Evolutionary conservation across 2,329 filamentous ascomycete genomes (phyloP), one percentile per base, ranked within the genome.

Genomic region (Ramularia collo-cygni): DNA sequence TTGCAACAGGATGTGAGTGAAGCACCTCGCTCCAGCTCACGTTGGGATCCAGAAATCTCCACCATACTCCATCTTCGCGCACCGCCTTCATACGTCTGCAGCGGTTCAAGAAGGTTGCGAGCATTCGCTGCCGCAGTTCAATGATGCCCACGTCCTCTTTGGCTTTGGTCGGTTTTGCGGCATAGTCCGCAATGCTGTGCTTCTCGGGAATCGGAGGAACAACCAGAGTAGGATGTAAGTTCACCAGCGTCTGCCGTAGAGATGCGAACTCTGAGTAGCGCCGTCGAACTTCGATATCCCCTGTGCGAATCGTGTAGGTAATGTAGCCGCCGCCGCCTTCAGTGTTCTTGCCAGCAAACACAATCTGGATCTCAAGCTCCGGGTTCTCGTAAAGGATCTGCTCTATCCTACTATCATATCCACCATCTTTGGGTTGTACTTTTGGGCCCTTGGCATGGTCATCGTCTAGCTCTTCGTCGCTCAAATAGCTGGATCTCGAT

Each of bases 61-160:
- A 95, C 80, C 89, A 95, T 17, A 98, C 89, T 2, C 90, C 90
- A 58, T 98, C 92, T 44, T 88, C 85, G 38, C 87, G 76, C 18
- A 98, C 81, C 42, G 90, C 82, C 55, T 90, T 85, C 90, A 96
- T 96, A 47, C 80, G 79, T 49, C 89, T 78, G 64, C 92, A 98
- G 35, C 92, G 76, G 58, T 98, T 98, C 35, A 98, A 64, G 55
- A 98, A 98, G 0, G 96, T 92, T 4, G 85, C 84, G 38, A 98
- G 65, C 92, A 98, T 98, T 55, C 92, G 85, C 70, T 96, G 96
- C 44, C 92, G 79, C 50, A 96, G 70, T 59, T 98, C 92, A 49
- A 98, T 98, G 32, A 96, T 98, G 45, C 90, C 85, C 42, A 88
- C 83, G 61, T 98, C 93, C 64, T 98, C 90, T 63, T 95, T 98